Evolutionary conservation across 2,329 filamentous ascomycete species (phyloP), one percentile per base, ranked within the genome.

Genomic region (Geosmithia flava): DNA sequence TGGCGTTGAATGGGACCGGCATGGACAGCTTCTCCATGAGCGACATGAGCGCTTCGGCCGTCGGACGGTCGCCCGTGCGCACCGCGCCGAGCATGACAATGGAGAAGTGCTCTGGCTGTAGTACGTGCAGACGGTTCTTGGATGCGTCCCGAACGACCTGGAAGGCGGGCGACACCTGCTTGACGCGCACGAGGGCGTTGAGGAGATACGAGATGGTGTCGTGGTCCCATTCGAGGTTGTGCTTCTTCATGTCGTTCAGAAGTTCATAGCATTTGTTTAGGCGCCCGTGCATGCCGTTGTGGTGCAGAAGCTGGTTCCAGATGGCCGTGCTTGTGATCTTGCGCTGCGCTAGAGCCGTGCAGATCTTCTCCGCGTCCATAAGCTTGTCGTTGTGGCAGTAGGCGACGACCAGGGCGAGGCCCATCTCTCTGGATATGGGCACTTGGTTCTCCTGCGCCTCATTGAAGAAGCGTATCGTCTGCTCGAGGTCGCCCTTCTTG

Each of bases 271-370:
- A 66, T 45, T 65, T 65, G n/a, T 58, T 59, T 7, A 79, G 60
- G 47, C 73, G 69, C 48, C 83, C 76, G 7, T 76, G 72, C 48
- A 78, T 67, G 7, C 85, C 86, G 60, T 88, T 75, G 51, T 83
- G 78, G 49, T 75, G 72, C 4, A 96, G 68, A 30, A 96, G 66
- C 47, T 79, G 72, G 58, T 96, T 95, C 86, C 87, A 96, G 58
- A 88, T 78, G 30, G 72, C 68, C 2, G 81, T 81, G 20, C 63
- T 65, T 2, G 72, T 68, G 1, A 78, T 72, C 17, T 70, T 66
- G 51, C 71, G 68, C 13, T 64, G 62, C 20, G 81, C 68, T 30
- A 80, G 73, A 43, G 75, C 74, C 45, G 75, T 47, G 43, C 62
- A 66, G 23, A 69, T 57, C n/a, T 53, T 56, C 49, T 67, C 59